Evolutionary conservation across 2,329 filamentous ascomycete species (phyloP), one percentile per base, ranked within the genome.

Genomic region (Trichoderma simmonsii): DNA sequence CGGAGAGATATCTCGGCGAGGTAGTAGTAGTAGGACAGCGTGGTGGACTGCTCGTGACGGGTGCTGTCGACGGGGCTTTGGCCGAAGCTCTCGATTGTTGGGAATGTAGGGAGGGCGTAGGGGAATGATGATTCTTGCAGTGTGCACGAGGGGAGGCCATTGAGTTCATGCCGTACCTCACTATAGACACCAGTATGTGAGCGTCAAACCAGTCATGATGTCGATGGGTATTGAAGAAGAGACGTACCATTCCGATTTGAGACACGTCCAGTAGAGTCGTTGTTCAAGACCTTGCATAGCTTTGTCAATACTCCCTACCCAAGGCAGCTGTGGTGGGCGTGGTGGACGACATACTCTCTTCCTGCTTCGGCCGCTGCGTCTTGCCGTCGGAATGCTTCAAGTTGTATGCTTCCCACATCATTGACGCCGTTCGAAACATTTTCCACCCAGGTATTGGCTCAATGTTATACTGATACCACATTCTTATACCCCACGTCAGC

Each of bases 401-500:
- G 9, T 66, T 66, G 21, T 66, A 66, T 18, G 63, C 63, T 14
- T 66, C 63, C 63, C 63, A 66, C 63, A 66, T 66, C 63, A 66
- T 66, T 5, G 63, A 66, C 1, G 63, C 63, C 3, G 63, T 66
- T 18, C 63, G 48, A 15, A 66, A 66, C 63, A 66, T 66, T 14
- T 66, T 66, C 63, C 63, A 66, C 12, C 63, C 63, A 21, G 63
- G 63, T 12, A 66, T 66, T 2, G 63, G 63, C 3, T 66, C 63
- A 36, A 66, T 66, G 4, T 66, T 66, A 11, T 66, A 66, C 48
- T 66, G 63, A 57, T 66, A 66, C 63, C 63, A 66, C 63, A 66
- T 66, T 24, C 63, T 66, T 15, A 30, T 28, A 6, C 4, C 6
- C 0, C 21, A 12, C 12, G 32, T 61, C 30, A 61, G 59, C 43